Percentiles rank a stretch among this genome's conserved stretches.
Conservation (phyloP, 768 basidiomycete genomes). For the Kwoniella europaea region DNA sequence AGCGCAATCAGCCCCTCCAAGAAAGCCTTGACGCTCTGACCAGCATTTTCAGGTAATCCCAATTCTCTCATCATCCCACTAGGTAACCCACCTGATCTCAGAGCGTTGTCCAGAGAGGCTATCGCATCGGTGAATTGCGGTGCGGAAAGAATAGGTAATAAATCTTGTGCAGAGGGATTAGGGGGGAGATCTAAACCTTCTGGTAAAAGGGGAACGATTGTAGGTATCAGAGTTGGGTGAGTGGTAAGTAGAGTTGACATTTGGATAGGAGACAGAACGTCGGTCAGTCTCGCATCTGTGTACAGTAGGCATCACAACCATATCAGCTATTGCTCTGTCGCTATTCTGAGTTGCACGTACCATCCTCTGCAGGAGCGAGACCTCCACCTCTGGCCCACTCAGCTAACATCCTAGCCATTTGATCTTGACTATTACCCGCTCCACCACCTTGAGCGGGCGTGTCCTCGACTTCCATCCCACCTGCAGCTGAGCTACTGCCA, state of each 20-base stretch:
- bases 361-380: slow-evolving; percentile 27
- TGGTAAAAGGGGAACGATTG: slow-evolving; percentile 81
- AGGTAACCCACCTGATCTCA: slow-evolving; percentile 74
- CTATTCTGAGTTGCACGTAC: slow-evolving; percentile 3
- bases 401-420: slow-evolving; percentile 46
- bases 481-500: slow-evolving; percentile 11
- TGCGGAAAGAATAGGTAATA: slow-evolving; percentile 77
- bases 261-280: slow-evolving; percentile 48
- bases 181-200: slow-evolving; percentile 70
- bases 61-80: slow-evolving; percentile 75
- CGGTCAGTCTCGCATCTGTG: slow-evolving; percentile 47
- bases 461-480: slow-evolving; percentile 21
- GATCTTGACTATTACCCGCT: slow-evolving; percentile 23
- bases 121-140: slow-evolving; percentile 83
- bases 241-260: slow-evolving; percentile 65
- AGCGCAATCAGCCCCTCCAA: slow-evolving; percentile 79
- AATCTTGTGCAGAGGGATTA: slow-evolving; percentile 68
- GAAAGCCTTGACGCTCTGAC: slow-evolving; percentile 76
- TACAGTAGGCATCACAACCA: neutral
- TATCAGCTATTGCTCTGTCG: neutral
- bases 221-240: slow-evolving; percentile 67
- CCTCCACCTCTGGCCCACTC: slow-evolving; percentile 45
- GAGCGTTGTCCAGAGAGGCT: slow-evolving; percentile 78
- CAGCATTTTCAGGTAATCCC: slow-evolving; percentile 84
- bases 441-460: slow-evolving; percentile 8